Conservation (phyloP, 805 yeast species). For the Peterozyma toletana region DNA sequence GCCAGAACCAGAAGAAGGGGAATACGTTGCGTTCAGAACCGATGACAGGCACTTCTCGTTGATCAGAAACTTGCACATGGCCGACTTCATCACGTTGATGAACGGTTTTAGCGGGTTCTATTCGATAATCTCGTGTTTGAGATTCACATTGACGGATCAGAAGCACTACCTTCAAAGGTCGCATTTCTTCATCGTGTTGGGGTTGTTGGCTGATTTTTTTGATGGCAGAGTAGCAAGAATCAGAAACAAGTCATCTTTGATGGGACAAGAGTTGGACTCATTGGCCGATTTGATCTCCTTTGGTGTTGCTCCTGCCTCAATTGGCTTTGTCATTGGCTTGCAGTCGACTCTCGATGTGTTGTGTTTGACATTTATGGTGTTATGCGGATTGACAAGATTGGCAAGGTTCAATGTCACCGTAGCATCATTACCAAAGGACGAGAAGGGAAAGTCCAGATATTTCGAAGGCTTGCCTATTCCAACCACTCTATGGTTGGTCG, state of each 20-base stretch:
- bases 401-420: constrained; percentile 96
- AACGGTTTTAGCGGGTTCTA: constrained; percentile 94
- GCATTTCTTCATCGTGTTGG: constrained; percentile 79
- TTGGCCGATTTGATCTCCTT: constrained; percentile 92
- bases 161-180: constrained; percentile 78
- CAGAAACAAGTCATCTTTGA: constrained; percentile 81
- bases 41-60: constrained; percentile 84
- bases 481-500: constrained; percentile 70
- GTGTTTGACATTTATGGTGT: constrained; percentile 72
- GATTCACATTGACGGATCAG: constrained; percentile 68
- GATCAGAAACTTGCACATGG: constrained; percentile 84
- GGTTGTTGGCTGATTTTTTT: constrained; percentile 91
- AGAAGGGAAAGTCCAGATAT: constrained; percentile 77
- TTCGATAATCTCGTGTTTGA: constrained; percentile 76
- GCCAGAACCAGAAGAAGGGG: constrained; percentile 72
- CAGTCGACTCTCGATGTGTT: constrained; percentile 77
- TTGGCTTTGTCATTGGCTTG: constrained; percentile 88
- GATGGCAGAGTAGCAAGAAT: constrained; percentile 97
- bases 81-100: constrained; percentile 90
- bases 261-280: constrained; percentile 98
- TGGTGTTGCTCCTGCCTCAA: constrained; percentile 92
- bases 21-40: constrained; percentile 70
- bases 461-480: constrained; percentile 98
- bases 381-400: constrained; percentile 88
- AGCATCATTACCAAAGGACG: constrained; percentile 85